Percentiles rank a stretch among this genome's conserved stretches.
Evolutionary conservation across 2,329 filamentous ascomycete species (phyloP).

Genomic region (Lachnellula cervina): DNA sequence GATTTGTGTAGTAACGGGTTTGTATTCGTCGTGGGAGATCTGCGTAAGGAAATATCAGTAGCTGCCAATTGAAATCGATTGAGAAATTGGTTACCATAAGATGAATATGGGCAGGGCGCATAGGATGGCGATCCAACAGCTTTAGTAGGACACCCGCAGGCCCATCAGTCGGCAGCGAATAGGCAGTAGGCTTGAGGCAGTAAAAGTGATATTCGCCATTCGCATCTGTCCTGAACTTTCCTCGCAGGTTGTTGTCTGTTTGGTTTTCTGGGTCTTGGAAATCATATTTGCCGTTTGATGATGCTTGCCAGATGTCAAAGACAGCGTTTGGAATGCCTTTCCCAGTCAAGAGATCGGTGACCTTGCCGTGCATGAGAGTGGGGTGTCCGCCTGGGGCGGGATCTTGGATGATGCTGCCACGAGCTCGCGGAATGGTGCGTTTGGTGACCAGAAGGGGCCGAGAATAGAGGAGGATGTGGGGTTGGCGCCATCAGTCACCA

Average conservation of each 20-base stretch:
- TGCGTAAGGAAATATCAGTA: conserved; percentile 23
- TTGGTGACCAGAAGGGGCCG: conserved; percentile 76
- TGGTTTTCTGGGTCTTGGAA: conserved; percentile 58
- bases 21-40: conserved; percentile 54
- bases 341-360: conserved; percentile 38
- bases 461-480: conserved; percentile 64
- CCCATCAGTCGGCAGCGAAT: conserved; percentile 40
- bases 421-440: conserved; percentile 65
- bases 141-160: conserved; percentile 48
- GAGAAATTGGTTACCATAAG: conserved; percentile 38
- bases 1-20: conserved; percentile 69
- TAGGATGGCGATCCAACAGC: conserved; percentile 51
- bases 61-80: not conserved
- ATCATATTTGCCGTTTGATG: conserved; percentile 53
- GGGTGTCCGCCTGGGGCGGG: conserved; percentile 46
- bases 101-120: conserved; percentile 56
- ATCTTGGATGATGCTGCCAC: conserved; percentile 57
- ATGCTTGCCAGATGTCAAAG: conserved; percentile 63
- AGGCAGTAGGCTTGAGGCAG: conserved; percentile 43
- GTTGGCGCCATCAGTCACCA: conserved; percentile 18
- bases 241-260: conserved; percentile 55
- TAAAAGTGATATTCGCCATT: conserved; percentile 52
- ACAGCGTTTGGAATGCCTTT: conserved; percentile 39
- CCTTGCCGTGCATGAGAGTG: conserved; percentile 52
- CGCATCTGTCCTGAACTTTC: conserved; percentile 53